phyloP scores from a whole-genome alignment of 2,329 filamentous ascomycete species.

The Paecilomyces dactylethromorphus region DNA sequence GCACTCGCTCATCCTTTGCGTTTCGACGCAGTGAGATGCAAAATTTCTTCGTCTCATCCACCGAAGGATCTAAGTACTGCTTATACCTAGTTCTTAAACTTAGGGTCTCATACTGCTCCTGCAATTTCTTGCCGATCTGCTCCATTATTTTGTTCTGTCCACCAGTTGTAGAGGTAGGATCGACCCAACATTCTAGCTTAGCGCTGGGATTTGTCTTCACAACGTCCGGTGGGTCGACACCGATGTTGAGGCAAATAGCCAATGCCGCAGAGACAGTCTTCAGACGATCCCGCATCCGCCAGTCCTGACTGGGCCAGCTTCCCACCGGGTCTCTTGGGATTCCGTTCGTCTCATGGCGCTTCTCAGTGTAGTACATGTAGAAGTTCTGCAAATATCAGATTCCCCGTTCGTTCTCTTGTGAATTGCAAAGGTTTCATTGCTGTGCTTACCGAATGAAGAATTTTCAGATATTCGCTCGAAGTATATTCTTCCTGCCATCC shows the following conservation, averaged over 20 bases:
- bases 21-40: conserved; percentile 83
- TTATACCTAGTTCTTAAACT: conserved; percentile 96
- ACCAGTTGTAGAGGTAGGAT: conserved; percentile 72
- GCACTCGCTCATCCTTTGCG: conserved; percentile 88
- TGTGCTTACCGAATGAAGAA: conserved; percentile 66
- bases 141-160: conserved; percentile 76
- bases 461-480: conserved; percentile 79
- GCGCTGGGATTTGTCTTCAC: conserved; percentile 91
- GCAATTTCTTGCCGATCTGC: conserved; percentile 91
- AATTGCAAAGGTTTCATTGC: conserved; percentile 1
- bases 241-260: conserved; percentile 92
- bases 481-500: conserved; percentile 91
- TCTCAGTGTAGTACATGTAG: conserved; percentile 99
- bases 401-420: conserved; percentile 4
- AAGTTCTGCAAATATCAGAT: conserved; percentile 61
- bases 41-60: conserved; percentile 96
- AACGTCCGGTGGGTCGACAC: conserved; percentile 94
- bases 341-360: conserved; percentile 90
- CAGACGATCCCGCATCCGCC: conserved; percentile 92
- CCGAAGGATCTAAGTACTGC: conserved; percentile 90
- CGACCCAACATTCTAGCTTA: conserved; percentile 94
- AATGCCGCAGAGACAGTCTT: conserved; percentile 96
- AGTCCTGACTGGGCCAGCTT: conserved; percentile 68
- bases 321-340: conserved; percentile 61
- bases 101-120: conserved; percentile 91